phyloP scores from a whole-genome alignment of 1,284 basidiomycete genomes.

The Malassezia furfur region DNA sequence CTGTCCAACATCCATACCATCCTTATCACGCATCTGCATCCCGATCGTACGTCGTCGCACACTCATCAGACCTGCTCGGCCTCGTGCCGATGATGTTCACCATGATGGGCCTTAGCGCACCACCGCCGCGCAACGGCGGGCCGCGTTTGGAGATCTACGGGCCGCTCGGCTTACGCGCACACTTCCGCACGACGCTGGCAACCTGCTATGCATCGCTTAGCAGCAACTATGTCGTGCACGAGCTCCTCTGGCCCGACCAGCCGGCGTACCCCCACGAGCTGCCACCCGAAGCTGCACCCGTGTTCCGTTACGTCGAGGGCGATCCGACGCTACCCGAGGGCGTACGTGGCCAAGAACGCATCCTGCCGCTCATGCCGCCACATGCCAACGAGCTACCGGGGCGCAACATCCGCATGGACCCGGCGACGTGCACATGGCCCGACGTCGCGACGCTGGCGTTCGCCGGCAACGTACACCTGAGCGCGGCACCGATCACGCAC shows the following conservation, averaged over 20 bases:
- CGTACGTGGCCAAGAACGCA: conserved; percentile 17
- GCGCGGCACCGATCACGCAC: conserved; percentile 42
- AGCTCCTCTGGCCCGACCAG: conserved; percentile 38
- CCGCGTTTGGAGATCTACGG: conserved; percentile 38
- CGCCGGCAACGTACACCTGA: conserved; percentile 25
- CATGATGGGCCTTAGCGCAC: conserved; percentile 33
- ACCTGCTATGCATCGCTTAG: conserved; percentile 37
- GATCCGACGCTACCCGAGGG: conserved; percentile 10
- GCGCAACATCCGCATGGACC: conserved; percentile 29
- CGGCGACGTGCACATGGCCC: conserved; percentile 29
- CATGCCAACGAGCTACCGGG: conserved; percentile 37
- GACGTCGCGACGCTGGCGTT: conserved; percentile 19
- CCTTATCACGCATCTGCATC: conserved; percentile 43
- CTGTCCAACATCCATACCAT: conserved; percentile 36
- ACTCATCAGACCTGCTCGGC: conserved; percentile 27
- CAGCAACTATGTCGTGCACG: conserved; percentile 41
- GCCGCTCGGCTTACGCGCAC: conserved; percentile 36
- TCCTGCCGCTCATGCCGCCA: conserved; percentile 30
- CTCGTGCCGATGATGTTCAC: conserved; percentile 39
- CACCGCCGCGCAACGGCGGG: background rate
- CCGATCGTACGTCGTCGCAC: conserved; percentile 22
- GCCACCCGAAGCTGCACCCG: background rate
- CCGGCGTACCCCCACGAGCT: conserved; percentile 14
- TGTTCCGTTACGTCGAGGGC: conserved; percentile 10
- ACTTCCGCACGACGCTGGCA: conserved; percentile 36